Evolutionary conservation across 1,139 yeast genomes (phyloP), one percentile per base, ranked within the genome.

Genomic region (Kodamaea ohmeri): DNA sequence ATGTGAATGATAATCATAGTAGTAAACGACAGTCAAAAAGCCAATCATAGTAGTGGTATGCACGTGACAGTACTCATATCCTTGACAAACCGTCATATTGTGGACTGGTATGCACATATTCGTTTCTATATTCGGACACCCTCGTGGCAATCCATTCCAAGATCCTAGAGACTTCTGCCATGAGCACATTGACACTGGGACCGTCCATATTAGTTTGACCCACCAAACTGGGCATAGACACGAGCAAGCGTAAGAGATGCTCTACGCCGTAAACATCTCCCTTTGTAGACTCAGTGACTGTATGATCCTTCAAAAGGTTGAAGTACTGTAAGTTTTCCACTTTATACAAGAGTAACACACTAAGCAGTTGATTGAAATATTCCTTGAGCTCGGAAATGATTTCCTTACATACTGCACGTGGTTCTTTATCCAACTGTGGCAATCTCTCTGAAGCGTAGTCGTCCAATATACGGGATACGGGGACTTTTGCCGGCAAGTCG

Each of bases 251-350:
- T 41, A 89, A 63, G 25, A 90, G 64, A 58, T 88, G 96, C 51
- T 84, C 89, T 8, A 76, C 71, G 0, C 97, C 96, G 55, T 90
- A 92, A 0, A 83, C 60, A 4, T 72, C 67, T 37, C 74, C 60
- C 42, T 55, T 53, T 11, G 66, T 57, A 11, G 60, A 54, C 11
- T 60, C 60, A 36, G 65, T 64, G 31, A 67, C 59, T 4, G 45
- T 48, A 13, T 56, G 48, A 9, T 55, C 53, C 47, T 59, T 65
- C 27, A 62, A 47, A 27, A 83, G 55, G 37, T 83, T 78, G 39
- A 81, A 71, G 52, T 77, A 88, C 58, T 92, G 97, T 44, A 84
- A 76, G 42, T 96, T 69, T 59, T 92, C 98, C 49, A 82, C 83
- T 45, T 94, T 75, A 63, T 92, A 92, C 5, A 92, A 72, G 19